Conservation (phyloP, 2,329 filamentous ascomycete genomes). For the Aspergillus vadensis region DNA sequence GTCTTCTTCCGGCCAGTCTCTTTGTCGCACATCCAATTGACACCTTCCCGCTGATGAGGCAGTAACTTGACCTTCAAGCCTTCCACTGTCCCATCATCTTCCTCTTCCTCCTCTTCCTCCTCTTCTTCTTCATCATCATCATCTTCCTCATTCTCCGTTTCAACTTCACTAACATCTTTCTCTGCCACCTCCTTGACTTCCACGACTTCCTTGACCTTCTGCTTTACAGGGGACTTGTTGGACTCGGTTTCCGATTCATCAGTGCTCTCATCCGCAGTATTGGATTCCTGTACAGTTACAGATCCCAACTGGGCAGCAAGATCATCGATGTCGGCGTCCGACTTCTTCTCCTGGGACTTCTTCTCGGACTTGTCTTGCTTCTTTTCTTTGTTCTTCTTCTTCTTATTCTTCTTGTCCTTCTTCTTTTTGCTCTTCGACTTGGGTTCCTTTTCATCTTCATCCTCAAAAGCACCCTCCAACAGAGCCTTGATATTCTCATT, state of each 20-base stretch:
- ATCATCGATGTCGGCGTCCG: conserved; percentile 43
- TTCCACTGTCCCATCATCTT: conserved; percentile 67
- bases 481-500: conserved; percentile 55
- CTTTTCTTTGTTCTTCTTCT: conserved; percentile 19
- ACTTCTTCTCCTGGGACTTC: conserved; percentile 19
- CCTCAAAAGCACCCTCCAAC: conserved; percentile 54
- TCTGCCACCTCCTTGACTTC: conserved; percentile 44
- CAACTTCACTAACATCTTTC: conserved; percentile 18
- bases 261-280: conserved; percentile 34
- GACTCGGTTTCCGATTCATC: conserved; percentile 46
- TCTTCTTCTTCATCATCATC: conserved; percentile 41
- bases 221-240: conserved; percentile 47
- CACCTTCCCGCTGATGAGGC: conserved; percentile 90
- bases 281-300: conserved; percentile 42
- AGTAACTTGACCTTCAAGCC: conserved; percentile 86
- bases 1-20: conserved; percentile 85
- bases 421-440: conserved; percentile 44
- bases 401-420: conserved; percentile 23
- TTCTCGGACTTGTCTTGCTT: conserved; percentile 20
- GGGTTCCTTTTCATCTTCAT: conserved; percentile 49
- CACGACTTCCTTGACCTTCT: conserved; percentile 22
- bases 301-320: conserved; percentile 47
- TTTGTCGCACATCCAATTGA: conserved; percentile 92
- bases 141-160: conserved; percentile 34
- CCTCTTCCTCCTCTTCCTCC: conserved; percentile 49